phyloP scores from a whole-genome alignment of 2,329 filamentous ascomycete species.

The Fusarium falciforme region DNA sequence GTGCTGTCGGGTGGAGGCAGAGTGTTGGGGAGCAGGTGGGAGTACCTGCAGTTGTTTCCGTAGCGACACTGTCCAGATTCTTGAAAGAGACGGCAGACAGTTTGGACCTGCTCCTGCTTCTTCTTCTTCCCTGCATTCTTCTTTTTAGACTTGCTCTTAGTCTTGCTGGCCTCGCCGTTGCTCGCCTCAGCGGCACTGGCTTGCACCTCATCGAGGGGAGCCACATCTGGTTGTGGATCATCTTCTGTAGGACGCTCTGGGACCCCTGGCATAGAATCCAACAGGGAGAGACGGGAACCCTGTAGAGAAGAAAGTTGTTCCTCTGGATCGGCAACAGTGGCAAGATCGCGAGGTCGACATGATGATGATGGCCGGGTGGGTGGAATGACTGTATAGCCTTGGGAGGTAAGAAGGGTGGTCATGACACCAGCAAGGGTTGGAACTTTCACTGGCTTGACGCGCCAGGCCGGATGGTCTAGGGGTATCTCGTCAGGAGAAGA shows the following conservation, averaged over 20 bases:
- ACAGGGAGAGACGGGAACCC: not conserved
- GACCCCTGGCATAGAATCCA: not conserved
- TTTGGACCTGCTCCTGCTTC: not conserved
- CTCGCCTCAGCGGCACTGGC: not conserved
- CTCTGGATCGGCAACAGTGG: not conserved
- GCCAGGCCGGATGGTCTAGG: not conserved
- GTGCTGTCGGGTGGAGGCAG: not conserved
- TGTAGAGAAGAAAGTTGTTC: not conserved
- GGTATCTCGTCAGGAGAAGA: too few relatives aligned
- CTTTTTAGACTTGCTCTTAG: not conserved
- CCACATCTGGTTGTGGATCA: not conserved
- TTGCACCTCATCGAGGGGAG: not conserved
- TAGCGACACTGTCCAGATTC: not conserved
- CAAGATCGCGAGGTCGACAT: not conserved
- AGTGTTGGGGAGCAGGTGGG: not conserved
- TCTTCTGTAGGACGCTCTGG: not conserved
- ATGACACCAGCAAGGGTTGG: not conserved
- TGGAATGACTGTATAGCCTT: not conserved
- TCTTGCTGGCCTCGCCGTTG: not conserved
- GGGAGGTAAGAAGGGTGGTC: not conserved
- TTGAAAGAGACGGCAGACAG: not conserved
- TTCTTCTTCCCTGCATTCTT: not conserved
- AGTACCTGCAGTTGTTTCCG: constrained; percentile 10
- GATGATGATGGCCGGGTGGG: not conserved
- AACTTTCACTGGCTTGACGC: not conserved